These are phyloP conservation scores for Serendipita sp. DNA, from an alignment of 768 basidiomycete species.

Conservation along the genomic window DNA sequence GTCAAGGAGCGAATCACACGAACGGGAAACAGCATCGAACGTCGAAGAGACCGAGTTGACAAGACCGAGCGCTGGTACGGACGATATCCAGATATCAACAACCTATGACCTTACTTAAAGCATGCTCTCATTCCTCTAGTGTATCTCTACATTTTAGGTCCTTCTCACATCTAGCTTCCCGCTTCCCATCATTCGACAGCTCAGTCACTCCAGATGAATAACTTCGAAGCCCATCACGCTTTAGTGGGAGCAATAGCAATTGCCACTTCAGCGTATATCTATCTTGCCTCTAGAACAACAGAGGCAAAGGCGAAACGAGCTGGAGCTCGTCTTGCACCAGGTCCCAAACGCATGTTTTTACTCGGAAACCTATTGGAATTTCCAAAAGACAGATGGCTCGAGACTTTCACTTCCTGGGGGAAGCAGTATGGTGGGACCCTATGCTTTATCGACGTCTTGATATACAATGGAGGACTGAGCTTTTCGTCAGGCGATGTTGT, in stretches of 20 bases:
- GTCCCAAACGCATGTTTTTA: not conserved
- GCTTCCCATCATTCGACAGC: no score
- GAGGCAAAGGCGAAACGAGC: not conserved
- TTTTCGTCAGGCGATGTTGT: constrained; percentile 7
- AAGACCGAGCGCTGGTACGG: no score
- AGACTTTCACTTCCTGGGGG: not conserved
- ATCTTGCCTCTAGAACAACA: not conserved
- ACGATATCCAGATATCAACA: no score
- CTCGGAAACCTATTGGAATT: not conserved
- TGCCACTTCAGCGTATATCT: not conserved
- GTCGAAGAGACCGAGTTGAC: no score
- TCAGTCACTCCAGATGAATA: no score
- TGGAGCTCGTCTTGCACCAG: not conserved
- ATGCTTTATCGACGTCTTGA: not conserved
- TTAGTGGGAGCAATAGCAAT: not conserved
- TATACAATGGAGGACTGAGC: not conserved
- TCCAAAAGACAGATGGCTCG: not conserved
- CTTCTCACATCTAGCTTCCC: no score
- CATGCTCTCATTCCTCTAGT: no score
- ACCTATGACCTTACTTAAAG: no score
- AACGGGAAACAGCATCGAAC: no score
- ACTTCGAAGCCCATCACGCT: not conserved
- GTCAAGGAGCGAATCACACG: no score
- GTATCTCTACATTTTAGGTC: no score
- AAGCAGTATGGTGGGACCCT: not conserved